These are phyloP conservation scores for Auricularia sp. DNA, from an alignment of 768 basidiomycete genomes.

Conservation along the genomic window DNA sequence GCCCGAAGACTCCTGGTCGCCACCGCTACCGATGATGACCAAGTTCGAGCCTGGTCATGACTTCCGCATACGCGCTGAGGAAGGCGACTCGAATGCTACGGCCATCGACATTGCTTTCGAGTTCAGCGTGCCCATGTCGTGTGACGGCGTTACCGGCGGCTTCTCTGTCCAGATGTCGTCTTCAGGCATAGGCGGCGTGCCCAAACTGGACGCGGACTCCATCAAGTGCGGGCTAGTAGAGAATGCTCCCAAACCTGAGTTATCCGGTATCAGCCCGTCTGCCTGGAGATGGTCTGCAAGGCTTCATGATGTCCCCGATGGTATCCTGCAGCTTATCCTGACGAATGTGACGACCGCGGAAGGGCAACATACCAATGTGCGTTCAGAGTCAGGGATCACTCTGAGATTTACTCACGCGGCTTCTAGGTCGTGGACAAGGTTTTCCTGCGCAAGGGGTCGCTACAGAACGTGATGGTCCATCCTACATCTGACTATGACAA, in stretches of 20 bases:
- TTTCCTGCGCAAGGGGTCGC: conserved; percentile 66
- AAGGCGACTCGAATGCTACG: conserved; percentile 43
- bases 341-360: conserved; percentile 38
- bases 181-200: conserved; percentile 48
- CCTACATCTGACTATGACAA: conserved; percentile 70
- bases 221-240: conserved; percentile 39
- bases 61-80: conserved; percentile 46
- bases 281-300: conserved; percentile 69
- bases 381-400: conserved; percentile 14
- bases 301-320: conserved; percentile 67
- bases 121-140: conserved; percentile 72
- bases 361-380: conserved; percentile 43
- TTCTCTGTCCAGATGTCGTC: conserved; percentile 62
- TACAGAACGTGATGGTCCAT: conserved; percentile 79
- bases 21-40: conserved; percentile 64
- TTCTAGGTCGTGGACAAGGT: conserved; percentile 62
- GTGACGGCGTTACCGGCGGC: conserved; percentile 51
- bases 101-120: conserved; percentile 60
- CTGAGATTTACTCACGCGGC: conserved; percentile 8
- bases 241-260: conserved; percentile 36
- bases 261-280: conserved; percentile 50
- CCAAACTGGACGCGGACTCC: conserved; percentile 39
- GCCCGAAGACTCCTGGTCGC: conserved; percentile 53
- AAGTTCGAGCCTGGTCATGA: conserved; percentile 84
- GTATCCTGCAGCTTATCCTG: conserved; percentile 66